phyloP scores from a whole-genome alignment of 2,329 filamentous ascomycete genomes.

The Xylaria multiplex region DNA sequence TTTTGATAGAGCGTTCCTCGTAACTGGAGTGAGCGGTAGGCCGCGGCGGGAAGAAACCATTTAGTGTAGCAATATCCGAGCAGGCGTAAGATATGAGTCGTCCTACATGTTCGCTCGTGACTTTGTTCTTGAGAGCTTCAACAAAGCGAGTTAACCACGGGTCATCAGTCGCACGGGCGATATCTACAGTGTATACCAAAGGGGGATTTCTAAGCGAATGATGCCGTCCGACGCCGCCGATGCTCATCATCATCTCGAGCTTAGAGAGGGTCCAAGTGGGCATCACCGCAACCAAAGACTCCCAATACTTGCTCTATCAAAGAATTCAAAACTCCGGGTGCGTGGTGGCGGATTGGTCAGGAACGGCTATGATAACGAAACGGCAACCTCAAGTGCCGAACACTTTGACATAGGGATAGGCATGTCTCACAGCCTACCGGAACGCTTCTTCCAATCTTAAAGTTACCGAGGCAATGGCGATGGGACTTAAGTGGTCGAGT shows the following conservation, averaged over 20 bases:
- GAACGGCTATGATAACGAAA: background rate
- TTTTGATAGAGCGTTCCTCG: background rate
- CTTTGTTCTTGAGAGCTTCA: background rate
- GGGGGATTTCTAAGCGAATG: background rate
- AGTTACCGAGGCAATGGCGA: background rate
- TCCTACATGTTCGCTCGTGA: background rate
- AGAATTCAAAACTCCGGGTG: background rate
- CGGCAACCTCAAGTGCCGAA: background rate
- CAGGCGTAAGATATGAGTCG: background rate
- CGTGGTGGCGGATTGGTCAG: background rate
- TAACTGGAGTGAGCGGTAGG: no score
- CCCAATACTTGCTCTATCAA: background rate
- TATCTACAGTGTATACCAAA: background rate
- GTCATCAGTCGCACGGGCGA: background rate
- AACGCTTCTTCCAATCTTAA: slow-evolving; percentile 2
- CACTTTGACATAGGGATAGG: background rate
- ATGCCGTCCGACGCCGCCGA: no score
- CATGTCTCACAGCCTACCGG: background rate
- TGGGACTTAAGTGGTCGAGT: background rate
- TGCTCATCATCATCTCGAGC: background rate
- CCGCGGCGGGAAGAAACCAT: background rate
- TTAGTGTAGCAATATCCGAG: background rate
- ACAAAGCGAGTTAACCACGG: background rate
- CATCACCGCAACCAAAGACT: background rate
- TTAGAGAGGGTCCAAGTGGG: background rate